Conservation (phyloP, 164 flowering plant genomes). For the Litsea cubeba region DNA sequence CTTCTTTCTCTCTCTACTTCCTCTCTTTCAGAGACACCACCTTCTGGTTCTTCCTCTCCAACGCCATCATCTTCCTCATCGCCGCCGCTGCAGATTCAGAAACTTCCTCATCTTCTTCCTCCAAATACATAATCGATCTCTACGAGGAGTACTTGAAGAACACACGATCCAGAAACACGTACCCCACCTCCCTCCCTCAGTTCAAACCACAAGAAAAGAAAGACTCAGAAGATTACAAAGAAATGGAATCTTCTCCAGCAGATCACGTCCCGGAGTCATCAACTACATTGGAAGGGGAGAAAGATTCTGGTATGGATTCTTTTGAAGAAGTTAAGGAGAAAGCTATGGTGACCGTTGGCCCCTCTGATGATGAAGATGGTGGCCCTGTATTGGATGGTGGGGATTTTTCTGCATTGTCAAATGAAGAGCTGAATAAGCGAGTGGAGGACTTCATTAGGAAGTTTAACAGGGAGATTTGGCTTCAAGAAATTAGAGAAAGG, state of each 20-base stretch:
- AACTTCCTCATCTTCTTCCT: constrained; percentile 40
- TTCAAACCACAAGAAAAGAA: neutral
- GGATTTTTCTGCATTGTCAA: constrained; percentile 40
- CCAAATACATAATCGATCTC: constrained; percentile 20
- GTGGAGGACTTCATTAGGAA: constrained; percentile 59
- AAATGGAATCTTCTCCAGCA: too few relatives aligned
- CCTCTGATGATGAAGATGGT: constrained; percentile 19
- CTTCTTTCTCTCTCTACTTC: constrained; percentile 26
- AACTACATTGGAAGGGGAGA: constrained; percentile 1
- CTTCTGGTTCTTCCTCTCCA: constrained; percentile 63
- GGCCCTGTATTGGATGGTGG: constrained; percentile 14
- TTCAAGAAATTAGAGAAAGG: constrained; percentile 27
- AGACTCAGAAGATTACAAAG: neutral
- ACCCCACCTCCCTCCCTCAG: constrained; percentile 1
- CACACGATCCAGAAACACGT: constrained; percentile 8
- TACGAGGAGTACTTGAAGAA: constrained; percentile 26
- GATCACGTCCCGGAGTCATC: too few relatives aligned
- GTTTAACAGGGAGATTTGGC: constrained; percentile 50
- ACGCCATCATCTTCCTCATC: constrained; percentile 51
- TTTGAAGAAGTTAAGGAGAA: constrained; percentile 16
- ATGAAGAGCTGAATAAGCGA: constrained; percentile 57
- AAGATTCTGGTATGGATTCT: too few relatives aligned
- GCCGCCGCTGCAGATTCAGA: constrained; percentile 50
- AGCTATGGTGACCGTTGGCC: constrained; percentile 1
- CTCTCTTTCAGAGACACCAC: constrained; percentile 36